These are phyloP conservation scores for Apophysomyces variabilis DNA, from an alignment of 371 early-diverging fungal species.

Conservation along the genomic window DNA sequence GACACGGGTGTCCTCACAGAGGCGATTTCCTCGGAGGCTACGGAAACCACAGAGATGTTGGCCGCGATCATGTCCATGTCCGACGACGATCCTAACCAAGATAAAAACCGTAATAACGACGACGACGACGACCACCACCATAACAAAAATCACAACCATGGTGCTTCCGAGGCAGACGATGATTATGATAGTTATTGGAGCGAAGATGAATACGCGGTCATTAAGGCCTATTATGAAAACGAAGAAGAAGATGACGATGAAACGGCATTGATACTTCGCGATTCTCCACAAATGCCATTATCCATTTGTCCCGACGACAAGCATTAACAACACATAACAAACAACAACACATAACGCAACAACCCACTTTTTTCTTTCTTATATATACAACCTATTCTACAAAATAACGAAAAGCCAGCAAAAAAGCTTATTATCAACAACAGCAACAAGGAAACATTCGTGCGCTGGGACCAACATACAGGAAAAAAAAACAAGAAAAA, in stretches of 20 bases:
- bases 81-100: constrained; percentile 10
- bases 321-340: not conserved
- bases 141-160: too few species aligned
- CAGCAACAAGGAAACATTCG: too few species aligned
- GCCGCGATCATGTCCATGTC: constrained; percentile 4
- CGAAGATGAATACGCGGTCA: constrained; percentile 15
- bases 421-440: too few species aligned
- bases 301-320: constrained; percentile 5
- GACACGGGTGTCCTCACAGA: constrained; percentile 5
- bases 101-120: not conserved
- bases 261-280: constrained; percentile 1
- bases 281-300: constrained; percentile 2
- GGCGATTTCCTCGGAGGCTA: constrained; percentile 11
- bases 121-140: too few species aligned
- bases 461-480: constrained; percentile 1
- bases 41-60: constrained; percentile 9
- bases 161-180: constrained; percentile 7
- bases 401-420: too few species aligned
- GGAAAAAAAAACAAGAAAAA: not conserved
- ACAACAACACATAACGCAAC: too few species aligned
- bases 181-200: constrained; percentile 15
- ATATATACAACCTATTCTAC: too few species aligned
- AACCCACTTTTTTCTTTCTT: not conserved
- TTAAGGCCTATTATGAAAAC: constrained; percentile 21
- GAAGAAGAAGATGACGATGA: constrained; percentile 16